phyloP scores from a whole-genome alignment of 306 rosid species.

The Vigna trinervia region DNA sequence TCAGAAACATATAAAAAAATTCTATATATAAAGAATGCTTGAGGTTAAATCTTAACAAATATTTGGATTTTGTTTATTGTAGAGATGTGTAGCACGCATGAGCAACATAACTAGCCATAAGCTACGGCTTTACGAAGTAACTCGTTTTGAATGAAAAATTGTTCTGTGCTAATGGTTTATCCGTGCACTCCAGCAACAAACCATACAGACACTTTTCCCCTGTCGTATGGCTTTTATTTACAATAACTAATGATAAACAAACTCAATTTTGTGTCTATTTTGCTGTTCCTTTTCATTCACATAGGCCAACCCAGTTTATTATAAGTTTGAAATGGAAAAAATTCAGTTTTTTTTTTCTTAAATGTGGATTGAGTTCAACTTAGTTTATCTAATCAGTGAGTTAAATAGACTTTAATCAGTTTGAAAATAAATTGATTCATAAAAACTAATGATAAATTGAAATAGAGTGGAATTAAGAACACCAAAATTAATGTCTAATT shows the following conservation, averaged over 20 bases:
- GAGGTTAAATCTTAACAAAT: neutral
- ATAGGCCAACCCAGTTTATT: no score
- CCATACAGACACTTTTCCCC: neutral
- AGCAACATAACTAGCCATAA: conserved; percentile 18
- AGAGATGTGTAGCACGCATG: conserved; percentile 41
- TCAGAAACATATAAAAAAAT: no score
- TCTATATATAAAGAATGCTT: no score
- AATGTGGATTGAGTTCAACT: no score
- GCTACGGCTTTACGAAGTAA: neutral
- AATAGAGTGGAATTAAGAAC: neutral
- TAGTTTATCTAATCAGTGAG: no score
- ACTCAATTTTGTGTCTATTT: neutral
- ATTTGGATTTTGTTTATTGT: neutral
- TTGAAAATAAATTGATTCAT: no score
- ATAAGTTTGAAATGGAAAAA: no score
- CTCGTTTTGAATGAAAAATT: neutral
- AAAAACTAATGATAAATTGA: no score
- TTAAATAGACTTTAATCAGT: no score
- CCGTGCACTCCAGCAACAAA: conserved; percentile 42
- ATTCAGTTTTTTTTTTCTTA: no score
- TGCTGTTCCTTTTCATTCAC: conserved; percentile 3
- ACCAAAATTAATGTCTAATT: neutral
- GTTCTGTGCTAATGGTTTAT: neutral
- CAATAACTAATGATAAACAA: conserved; percentile 6
- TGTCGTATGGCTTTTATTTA: neutral